Evolutionary conservation across 2,329 filamentous ascomycete genomes (phyloP).

Genomic region (Cryphonectria nitschkei): DNA sequence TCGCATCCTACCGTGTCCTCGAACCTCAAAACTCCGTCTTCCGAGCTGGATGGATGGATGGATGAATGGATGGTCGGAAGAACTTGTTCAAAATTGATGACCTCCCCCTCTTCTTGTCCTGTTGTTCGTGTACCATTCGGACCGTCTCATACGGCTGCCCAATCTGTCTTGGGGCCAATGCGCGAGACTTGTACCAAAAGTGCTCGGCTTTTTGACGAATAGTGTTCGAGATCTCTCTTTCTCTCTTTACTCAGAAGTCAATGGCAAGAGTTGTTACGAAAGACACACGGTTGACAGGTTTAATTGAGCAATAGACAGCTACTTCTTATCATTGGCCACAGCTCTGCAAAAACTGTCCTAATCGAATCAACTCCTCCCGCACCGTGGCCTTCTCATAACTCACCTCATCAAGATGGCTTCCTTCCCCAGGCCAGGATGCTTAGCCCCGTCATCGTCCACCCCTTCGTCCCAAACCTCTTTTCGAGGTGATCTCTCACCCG

Average conservation of each 20-base stretch:
- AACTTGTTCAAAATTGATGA: not conserved
- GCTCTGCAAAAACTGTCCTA: not conserved
- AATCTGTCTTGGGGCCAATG: not conserved
- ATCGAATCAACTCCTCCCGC: too few relatives aligned
- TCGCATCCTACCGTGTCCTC: not conserved
- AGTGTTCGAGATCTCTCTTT: not conserved
- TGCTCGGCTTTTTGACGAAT: not conserved
- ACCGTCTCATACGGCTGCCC: not conserved
- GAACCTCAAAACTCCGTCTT: constrained; percentile 7
- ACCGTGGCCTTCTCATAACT: not conserved
- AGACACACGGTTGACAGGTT: not conserved
- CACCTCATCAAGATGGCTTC: constrained; percentile 20
- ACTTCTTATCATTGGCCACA: not conserved
- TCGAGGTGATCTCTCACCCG: constrained; percentile 43
- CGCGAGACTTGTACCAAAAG: not conserved
- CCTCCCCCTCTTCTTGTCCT: not conserved
- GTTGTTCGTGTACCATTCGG: not conserved
- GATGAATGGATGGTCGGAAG: not conserved
- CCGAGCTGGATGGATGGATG: not conserved
- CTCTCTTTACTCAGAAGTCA: not conserved
- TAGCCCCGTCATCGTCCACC: constrained; percentile 43
- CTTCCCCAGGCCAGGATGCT: constrained; percentile 35
- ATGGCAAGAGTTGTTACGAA: not conserved
- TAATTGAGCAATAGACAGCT: not conserved
- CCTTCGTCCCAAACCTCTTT: constrained; percentile 43